A percentile compares a stretch with the other conserved stretches of the same genome.
These are phyloP conservation scores for Oryza coarctata DNA, from an alignment of 176 grass and related monocot genomes.

Conservation along the genomic window DNA sequence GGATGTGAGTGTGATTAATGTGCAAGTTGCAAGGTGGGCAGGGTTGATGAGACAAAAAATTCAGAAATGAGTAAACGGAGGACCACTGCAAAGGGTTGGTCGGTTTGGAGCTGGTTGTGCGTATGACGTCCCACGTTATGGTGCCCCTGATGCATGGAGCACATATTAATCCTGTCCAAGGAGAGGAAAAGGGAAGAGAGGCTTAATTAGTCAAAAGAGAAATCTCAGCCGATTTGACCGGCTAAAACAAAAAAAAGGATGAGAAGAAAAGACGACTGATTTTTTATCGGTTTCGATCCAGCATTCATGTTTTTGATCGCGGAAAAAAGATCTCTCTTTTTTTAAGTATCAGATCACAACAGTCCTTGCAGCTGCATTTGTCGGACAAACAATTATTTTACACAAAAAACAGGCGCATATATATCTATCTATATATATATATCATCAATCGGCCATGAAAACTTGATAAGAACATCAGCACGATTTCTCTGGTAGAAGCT, in stretches of 20 bases:
- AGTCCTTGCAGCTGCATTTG: slow-evolving; percentile 9
- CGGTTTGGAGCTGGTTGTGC: slow-evolving; percentile 43
- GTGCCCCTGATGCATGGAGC: background rate
- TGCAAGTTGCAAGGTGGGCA: slow-evolving; percentile 16
- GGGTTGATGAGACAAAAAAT: background rate
- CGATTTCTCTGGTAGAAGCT: background rate
- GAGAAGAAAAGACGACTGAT: background rate
- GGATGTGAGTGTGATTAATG: background rate
- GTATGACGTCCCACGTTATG: slow-evolving; percentile 54
- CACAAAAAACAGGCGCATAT: background rate
- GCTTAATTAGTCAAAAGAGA: slow-evolving; percentile 7
- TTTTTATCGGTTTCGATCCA: background rate
- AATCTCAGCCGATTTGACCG: background rate
- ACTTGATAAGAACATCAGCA: background rate
- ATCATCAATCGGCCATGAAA: background rate
- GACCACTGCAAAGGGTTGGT: slow-evolving; percentile 35
- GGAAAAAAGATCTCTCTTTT: background rate
- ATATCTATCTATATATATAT: background rate
- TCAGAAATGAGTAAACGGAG: slow-evolving; percentile 1
- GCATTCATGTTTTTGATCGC: background rate
- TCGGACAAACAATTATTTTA: background rate
- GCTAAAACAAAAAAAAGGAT: background rate
- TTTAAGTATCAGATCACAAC: background rate
- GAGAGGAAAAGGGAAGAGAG: too few relatives aligned
- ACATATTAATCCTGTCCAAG: slow-evolving; percentile 3